Evolutionary conservation across 257 asterid genomes (phyloP), one percentile per base, ranked within the genome.

Genomic region (Gentiana straminea): DNA sequence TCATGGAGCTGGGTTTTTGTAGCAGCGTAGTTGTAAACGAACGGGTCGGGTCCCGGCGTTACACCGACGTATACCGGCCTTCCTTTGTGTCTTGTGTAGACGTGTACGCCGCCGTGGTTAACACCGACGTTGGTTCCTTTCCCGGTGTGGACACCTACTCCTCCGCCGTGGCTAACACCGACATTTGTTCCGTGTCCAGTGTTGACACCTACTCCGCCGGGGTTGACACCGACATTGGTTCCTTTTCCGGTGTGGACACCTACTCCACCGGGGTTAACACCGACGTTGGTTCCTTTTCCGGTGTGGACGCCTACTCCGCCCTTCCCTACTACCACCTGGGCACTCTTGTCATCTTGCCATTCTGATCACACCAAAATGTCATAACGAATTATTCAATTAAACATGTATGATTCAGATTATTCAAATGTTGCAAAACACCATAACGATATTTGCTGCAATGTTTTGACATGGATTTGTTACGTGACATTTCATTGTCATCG

Each of bases 1-100:
- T 81, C 89, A 2, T 73, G 74, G 54, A 83, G 78, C 58, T 87
- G 95, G 37, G 86, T 74, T 13, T 83, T 84, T 2, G 72, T 47
- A 50, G 92, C 96, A 1, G 95, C 95, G 13, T 81, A 90, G 0
- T 0, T 0, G 77, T 84, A 90, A 0, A 0, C 0, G 60, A 84
- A 84, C 0, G 94, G 94, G 2, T 1, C 2, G 0, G 47, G 6
- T 0, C 78, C 68, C 0, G 84, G 77, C 0, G 7, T 4, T 8
- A 82, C 91, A 1, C 71, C 65, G 6, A 84, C 93, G 35, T 64
- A 49, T 3, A 81, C 79, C 1, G 90, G 94, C n/a, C 61, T 80
- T 8, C 70, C 64, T 35, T 46, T 46, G 55, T 8, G 70, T 35
- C 83, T 79, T 35, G 78, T 43, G 63, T 51, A 32, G 37, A 86